Percentiles rank a stretch among this genome's conserved stretches.
Evolutionary conservation across 495 filamentous ascomycete genomes (phyloP).

Genomic region (Penicillium coffeae): DNA sequence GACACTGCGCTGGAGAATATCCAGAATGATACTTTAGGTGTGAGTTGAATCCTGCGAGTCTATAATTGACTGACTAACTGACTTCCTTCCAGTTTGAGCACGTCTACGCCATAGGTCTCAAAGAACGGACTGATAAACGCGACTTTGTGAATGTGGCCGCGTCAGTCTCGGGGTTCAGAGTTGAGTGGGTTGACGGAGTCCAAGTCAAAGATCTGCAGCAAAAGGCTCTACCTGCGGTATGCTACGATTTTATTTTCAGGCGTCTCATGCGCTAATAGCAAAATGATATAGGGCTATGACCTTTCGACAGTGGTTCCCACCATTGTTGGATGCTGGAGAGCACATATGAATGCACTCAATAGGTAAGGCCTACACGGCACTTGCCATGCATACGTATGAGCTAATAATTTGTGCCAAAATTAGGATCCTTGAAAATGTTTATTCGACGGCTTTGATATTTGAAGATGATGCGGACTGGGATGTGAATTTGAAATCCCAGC

Average conservation of each 20-base stretch:
- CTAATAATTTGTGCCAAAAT: neutral
- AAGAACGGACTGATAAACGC: constrained; percentile 56
- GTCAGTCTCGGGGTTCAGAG: constrained; percentile 45
- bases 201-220: constrained; percentile 15
- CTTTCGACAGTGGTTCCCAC: constrained; percentile 5
- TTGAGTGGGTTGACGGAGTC: constrained; percentile 54
- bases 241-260: neutral
- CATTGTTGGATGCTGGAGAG: constrained; percentile 31
- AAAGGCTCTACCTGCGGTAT: constrained; percentile 24
- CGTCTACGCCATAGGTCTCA: constrained; percentile 59
- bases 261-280: neutral
- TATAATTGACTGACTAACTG: neutral
- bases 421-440: constrained; percentile 38
- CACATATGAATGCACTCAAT: constrained; percentile 23
- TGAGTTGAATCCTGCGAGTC: constrained; percentile 4
- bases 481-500: constrained; percentile 45
- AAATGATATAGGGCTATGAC: constrained; percentile 7
- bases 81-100: constrained; percentile 23
- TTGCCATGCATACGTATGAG: no score
- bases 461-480: constrained; percentile 62
- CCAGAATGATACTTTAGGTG: constrained; percentile 26
- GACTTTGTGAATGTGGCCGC: constrained; percentile 56
- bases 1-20: constrained; percentile 12
- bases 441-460: constrained; percentile 50
- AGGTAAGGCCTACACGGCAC: neutral